Base-by-base conservation (phyloP, 179 eudicot species). In the Heliamphora pulchella region DNA sequence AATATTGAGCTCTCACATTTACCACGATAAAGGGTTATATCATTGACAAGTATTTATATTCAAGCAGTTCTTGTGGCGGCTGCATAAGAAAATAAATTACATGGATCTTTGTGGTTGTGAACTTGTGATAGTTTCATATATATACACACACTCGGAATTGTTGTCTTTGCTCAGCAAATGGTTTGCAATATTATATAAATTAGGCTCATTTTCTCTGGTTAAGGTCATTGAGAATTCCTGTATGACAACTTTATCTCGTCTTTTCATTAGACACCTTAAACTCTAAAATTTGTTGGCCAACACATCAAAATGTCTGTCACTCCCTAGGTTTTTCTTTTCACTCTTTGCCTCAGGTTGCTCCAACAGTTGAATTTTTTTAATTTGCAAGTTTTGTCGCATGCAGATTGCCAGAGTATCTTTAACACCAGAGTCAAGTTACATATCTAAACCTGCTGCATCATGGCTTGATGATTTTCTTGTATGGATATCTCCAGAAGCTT, bases 391-490 rank as follows among this genome's bases (percentile, higher is more conserved):
- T 61, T 79, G 8, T 61, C 51, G 78, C 64, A 15, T 84, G 80
- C 89, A 96, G 99, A 96, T 96, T 77, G 82, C 94, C 57, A 91
- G 87, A 88, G 98, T 93, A 69, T 91, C 99, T 51, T 84, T 89
- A 61, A 83, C 79, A 62, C 95, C 99, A 65, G 91, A 92, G 64
- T 89, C 98, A 76, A 96, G 95, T 76, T 96, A 90, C 85, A 91
- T 96, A 75, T 96, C 99, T 71, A 96, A 94, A 89, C 98, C 98
- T 63, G 98, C 99, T 80, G 97, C 98, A 76, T 96, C 99, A 71
- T 96, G 99, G 99, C 94, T 96, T 84, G 99, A 96, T 86, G 99
- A 96, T 86, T 94, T 88, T 88, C 93, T 96, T 81, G 98, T 96
- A 58, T 96, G 99, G 99, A 66, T 96, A 69, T 94, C 98, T 85